These are phyloP conservation scores for Meyerozyma sp. DNA, from an alignment of 1,139 yeast species.

Conservation along the genomic window DNA sequence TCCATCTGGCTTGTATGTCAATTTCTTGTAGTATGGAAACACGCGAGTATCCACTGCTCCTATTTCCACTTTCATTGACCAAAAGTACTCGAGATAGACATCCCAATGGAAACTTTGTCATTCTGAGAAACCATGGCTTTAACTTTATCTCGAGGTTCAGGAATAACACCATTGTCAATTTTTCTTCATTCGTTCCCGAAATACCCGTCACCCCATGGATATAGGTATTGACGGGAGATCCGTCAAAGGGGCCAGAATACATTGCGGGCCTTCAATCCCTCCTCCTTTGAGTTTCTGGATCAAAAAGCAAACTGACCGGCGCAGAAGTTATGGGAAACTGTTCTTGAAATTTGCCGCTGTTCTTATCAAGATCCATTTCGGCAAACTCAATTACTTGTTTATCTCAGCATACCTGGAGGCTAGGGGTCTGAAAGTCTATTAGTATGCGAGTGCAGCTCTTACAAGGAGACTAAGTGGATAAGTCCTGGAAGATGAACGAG, in stretches of 20 bases:
- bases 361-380: slow-evolving; percentile 43
- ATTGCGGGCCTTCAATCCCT: slow-evolving; percentile 37
- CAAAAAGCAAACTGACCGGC: slow-evolving; percentile 54
- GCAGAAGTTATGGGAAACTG: slow-evolving; percentile 40
- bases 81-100: slow-evolving; percentile 3
- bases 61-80: slow-evolving; percentile 5
- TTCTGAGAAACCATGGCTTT: background rate
- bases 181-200: slow-evolving; percentile 48
- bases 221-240: slow-evolving; percentile 40
- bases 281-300: slow-evolving; percentile 21
- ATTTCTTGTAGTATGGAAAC: slow-evolving; percentile 42
- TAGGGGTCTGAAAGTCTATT: slow-evolving; percentile 26
- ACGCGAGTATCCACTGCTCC: slow-evolving; percentile 8
- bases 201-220: slow-evolving; percentile 50
- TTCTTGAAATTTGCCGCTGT: slow-evolving; percentile 33
- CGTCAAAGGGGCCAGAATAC: slow-evolving; percentile 37
- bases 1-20: slow-evolving; percentile 47
- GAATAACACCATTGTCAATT: slow-evolving; percentile 45
- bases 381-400: slow-evolving; percentile 35
- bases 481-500: slow-evolving; percentile 16
- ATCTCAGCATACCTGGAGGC: slow-evolving; percentile 28
- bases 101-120: slow-evolving; percentile 2
- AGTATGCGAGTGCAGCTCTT: slow-evolving; percentile 22
- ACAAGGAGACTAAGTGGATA: slow-evolving; percentile 38
- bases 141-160: slow-evolving; percentile 11